Evolutionary conservation across 345 rosid genomes (phyloP).

Genomic region (Melastoma malabathricum): DNA sequence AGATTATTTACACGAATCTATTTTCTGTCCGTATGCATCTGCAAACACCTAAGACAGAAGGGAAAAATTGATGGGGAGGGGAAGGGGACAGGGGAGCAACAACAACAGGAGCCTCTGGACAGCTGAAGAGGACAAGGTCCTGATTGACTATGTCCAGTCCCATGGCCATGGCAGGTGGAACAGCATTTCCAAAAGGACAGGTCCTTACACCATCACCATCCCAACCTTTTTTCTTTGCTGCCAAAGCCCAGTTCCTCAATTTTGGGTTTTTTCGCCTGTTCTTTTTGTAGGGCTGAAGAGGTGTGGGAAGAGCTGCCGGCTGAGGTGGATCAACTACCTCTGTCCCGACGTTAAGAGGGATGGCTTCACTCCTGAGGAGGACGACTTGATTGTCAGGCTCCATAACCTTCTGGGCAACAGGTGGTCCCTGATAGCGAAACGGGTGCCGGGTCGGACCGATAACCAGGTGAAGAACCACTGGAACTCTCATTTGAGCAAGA

Average conservation of each 20-base stretch:
- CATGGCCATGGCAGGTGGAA: constrained; percentile 6
- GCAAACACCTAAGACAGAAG: no score
- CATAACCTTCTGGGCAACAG: constrained; percentile 6
- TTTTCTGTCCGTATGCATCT: no score
- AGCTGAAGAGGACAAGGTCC: no score
- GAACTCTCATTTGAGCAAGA: constrained; percentile 17
- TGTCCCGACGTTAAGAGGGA: constrained; percentile 3
- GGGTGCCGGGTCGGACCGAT: constrained; percentile 39
- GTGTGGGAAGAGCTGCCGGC: constrained; percentile 5
- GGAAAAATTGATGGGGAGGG: not conserved
- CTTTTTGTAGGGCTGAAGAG: constrained; percentile 2
- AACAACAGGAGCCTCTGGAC: constrained; percentile 2
- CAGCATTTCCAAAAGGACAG: constrained; percentile 6
- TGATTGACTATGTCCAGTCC: constrained; percentile 4
- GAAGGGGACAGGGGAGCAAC: constrained; percentile 1
- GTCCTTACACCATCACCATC: not conserved
- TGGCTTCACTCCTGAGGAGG: constrained; percentile 1
- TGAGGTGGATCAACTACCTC: constrained; percentile 9
- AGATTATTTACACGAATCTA: no score
- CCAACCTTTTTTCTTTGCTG: not conserved
- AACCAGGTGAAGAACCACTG: constrained; percentile 38
- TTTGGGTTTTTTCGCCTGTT: no score
- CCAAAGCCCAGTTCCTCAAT: no score
- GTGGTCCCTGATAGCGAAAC: constrained; percentile 29
- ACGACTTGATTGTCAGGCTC: constrained; percentile 4